Percentiles rank a stretch among this genome's conserved stretches.
Evolutionary conservation across 2,329 filamentous ascomycete species (phyloP).

Genomic region (Monosporascus sp.): DNA sequence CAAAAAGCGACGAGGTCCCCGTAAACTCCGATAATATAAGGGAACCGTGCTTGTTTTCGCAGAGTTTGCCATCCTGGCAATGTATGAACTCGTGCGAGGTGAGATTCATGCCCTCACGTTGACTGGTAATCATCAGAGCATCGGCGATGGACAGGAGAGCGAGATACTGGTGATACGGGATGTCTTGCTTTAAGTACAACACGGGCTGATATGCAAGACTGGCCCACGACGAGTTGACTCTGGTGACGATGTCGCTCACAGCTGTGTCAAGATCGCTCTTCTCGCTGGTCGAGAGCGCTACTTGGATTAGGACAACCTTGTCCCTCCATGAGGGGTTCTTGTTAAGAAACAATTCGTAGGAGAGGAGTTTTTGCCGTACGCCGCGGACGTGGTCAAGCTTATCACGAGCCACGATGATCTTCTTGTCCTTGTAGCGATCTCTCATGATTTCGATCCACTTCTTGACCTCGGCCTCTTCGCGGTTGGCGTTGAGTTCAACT

Average conservation of each 20-base stretch:
- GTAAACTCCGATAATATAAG: constrained; percentile 94
- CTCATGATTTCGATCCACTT: constrained; percentile 76
- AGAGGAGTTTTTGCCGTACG: constrained; percentile 86
- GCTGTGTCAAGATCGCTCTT: constrained; percentile 82
- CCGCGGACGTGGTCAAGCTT: constrained; percentile 91
- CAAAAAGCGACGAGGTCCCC: constrained; percentile 82
- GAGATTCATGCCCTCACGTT: constrained; percentile 96
- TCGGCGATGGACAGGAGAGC: constrained; percentile 86
- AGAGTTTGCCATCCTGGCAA: constrained; percentile 77
- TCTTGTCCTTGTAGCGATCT: constrained; percentile 82
- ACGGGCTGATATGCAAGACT: constrained; percentile 89
- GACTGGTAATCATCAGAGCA: constrained; percentile 87
- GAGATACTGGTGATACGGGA: constrained; percentile 89
- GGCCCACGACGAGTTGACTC: constrained; percentile 87
- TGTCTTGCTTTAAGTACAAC: constrained; percentile 91
- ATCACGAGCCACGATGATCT: constrained; percentile 85
- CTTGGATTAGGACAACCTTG: constrained; percentile 86
- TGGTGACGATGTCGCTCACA: constrained; percentile 88
- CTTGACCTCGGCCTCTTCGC: constrained; percentile 66
- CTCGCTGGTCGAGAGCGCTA: constrained; percentile 85
- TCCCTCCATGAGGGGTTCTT: constrained; percentile 87
- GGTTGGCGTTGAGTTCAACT: constrained; percentile 64
- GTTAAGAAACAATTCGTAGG: constrained; percentile 90
- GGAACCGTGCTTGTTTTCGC: constrained; percentile 75
- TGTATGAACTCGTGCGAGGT: constrained; percentile 92